Evolutionary conservation across 345 rosid species (phyloP).

Genomic region (Xanthoceras sorbifolium): DNA sequence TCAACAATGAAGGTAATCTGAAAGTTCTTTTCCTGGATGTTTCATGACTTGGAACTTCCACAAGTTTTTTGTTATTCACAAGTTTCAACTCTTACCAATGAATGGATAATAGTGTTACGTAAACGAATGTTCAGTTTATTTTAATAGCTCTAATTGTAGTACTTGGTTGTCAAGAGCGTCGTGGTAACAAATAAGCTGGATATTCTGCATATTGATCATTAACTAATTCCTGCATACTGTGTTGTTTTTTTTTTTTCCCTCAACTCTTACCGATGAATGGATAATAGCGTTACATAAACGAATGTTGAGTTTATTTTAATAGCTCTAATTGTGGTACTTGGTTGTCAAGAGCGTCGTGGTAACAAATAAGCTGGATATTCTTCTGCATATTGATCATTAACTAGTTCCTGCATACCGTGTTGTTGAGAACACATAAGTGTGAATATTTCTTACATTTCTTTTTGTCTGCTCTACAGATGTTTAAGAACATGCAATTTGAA

Average conservation of each 20-base stretch:
- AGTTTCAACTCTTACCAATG: background rate
- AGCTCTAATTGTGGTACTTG: background rate
- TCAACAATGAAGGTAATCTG: slow-evolving; percentile 54
- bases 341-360: background rate
- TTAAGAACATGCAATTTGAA: slow-evolving; percentile 20
- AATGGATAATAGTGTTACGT: background rate
- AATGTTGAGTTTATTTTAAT: background rate
- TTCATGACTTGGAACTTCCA: background rate
- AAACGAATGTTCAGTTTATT: background rate
- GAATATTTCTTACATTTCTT: background rate
- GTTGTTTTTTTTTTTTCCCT: too few species aligned
- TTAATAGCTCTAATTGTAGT: background rate
- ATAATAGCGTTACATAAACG: background rate
- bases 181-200: background rate
- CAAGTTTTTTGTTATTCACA: background rate
- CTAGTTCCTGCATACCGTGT: background rate
- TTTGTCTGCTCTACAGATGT: slow-evolving; percentile 28
- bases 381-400: background rate
- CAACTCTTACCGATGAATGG: background rate
- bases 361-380: background rate
- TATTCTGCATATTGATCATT: background rate
- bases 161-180: background rate
- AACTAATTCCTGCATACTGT: background rate
- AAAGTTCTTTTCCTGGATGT: background rate
- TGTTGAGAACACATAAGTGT: background rate